A percentile compares a stretch with the other conserved stretches of the same genome.
phyloP scores from a whole-genome alignment of 192 early-diverging fungal genomes.

The Entomortierella beljakovae region DNA sequence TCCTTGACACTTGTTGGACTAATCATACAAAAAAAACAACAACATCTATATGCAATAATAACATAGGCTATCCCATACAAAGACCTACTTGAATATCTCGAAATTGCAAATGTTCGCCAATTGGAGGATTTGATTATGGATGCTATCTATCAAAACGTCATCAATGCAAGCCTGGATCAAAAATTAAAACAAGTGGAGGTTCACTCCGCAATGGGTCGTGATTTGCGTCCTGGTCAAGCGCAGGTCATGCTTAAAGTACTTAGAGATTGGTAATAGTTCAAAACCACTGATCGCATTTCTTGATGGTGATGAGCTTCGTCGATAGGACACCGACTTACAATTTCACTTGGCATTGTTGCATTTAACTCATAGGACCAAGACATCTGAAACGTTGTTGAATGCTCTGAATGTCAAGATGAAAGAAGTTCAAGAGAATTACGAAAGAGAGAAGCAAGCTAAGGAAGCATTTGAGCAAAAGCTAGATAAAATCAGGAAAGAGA shows the following conservation, averaged over 20 bases:
- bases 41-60: too few species aligned
- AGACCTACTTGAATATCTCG: constrained; percentile 69
- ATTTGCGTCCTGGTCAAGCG: constrained; percentile 75
- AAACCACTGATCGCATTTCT: neutral
- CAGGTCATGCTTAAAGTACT: constrained; percentile 67
- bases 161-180: constrained; percentile 88
- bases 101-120: constrained; percentile 83
- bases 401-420: constrained; percentile 65
- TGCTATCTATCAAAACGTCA: constrained; percentile 82
- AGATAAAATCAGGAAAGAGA: constrained; percentile 58
- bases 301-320: neutral
- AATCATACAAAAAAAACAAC: neutral
- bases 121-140: constrained; percentile 92
- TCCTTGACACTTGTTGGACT: neutral
- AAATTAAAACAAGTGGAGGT: constrained; percentile 78
- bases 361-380: constrained; percentile 59
- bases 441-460: constrained; percentile 51
- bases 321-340: neutral
- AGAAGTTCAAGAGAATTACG: constrained; percentile 56
- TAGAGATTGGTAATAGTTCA: constrained; percentile 64
- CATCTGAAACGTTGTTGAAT: constrained; percentile 64
- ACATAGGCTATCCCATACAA: constrained; percentile 78
- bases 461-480: constrained; percentile 62
- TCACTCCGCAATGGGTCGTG: constrained; percentile 86
- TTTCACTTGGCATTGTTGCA: neutral